Evolutionary conservation across 805 yeast species (phyloP).

Genomic region (Citeromyces nyonsensis): DNA sequence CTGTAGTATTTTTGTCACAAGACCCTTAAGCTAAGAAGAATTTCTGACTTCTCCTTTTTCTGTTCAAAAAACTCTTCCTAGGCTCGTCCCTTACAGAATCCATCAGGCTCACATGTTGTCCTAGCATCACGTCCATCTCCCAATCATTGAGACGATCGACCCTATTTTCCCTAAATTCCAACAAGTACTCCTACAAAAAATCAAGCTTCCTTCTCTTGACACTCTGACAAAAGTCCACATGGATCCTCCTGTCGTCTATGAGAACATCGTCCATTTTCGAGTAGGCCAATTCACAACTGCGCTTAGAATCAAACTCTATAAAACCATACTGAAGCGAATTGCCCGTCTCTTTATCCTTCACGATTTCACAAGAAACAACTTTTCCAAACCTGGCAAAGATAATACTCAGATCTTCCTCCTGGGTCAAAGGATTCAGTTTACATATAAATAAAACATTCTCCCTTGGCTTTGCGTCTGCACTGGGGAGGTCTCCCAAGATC

Average conservation of each 20-base stretch:
- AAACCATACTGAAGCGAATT: conserved; percentile 48
- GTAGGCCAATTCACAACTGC: conserved; percentile 47
- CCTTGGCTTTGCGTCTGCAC: conserved; percentile 40
- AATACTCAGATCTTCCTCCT: conserved; percentile 34
- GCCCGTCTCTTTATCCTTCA: conserved; percentile 29
- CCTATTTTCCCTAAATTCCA: too few species aligned
- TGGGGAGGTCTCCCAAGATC: conserved; percentile 46
- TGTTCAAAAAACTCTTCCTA: too few species aligned
- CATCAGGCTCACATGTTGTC: too few species aligned
- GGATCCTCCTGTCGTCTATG: conserved; percentile 48
- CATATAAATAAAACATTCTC: conserved; percentile 51
- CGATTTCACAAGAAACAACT: conserved; percentile 32
- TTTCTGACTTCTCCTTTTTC: too few species aligned
- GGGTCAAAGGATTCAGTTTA: conserved; percentile 45
- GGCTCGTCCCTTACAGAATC: too few species aligned
- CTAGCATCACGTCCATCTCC: too few species aligned
- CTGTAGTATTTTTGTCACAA: too few species aligned
- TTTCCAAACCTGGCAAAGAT: conserved; percentile 51
- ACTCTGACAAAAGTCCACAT: conserved; percentile 57
- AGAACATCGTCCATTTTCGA: conserved; percentile 43
- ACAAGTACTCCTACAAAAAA: too few species aligned
- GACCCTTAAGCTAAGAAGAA: too few species aligned
- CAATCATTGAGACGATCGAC: too few species aligned
- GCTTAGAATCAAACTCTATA: conserved; percentile 31
- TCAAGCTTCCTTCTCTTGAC: conserved; percentile 8